Evolutionary conservation across 2,329 filamentous ascomycete species (phyloP).

Genomic region (Hypoxylon sp.): DNA sequence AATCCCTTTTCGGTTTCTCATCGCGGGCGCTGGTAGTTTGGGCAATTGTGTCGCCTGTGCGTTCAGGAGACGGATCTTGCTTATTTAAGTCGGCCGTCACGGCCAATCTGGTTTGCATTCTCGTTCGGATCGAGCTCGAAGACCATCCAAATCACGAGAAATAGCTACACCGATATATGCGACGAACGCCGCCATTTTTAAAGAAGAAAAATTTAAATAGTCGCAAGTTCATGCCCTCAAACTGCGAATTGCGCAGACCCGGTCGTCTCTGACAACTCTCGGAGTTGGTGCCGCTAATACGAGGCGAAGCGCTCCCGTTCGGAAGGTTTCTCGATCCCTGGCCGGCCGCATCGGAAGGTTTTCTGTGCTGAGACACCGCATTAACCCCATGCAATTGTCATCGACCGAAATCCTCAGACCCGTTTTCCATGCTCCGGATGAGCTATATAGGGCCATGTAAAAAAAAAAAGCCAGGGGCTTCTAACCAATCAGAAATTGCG

Average conservation of each 20-base stretch:
- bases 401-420: slow-evolving; percentile 10
- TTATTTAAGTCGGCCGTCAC: slow-evolving; percentile 3
- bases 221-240: not conserved
- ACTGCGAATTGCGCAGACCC: not conserved
- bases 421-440: not conserved
- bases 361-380: slow-evolving; percentile 11
- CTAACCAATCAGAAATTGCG: slow-evolving; percentile 7
- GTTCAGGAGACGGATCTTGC: not conserved
- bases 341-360: slow-evolving; percentile 28
- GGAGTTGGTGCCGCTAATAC: slow-evolving; percentile 16
- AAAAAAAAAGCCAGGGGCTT: slow-evolving; percentile 10
- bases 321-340: slow-evolving; percentile 28
- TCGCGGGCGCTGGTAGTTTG: not conserved
- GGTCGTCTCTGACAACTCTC: slow-evolving; percentile 11
- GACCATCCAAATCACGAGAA: not conserved
- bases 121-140: slow-evolving; percentile 12
- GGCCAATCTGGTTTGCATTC: slow-evolving; percentile 16
- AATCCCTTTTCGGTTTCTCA: slow-evolving; percentile 16
- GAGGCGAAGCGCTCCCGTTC: slow-evolving; percentile 23
- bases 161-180: not conserved
- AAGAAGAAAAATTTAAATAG: slow-evolving; percentile 13
- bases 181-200: slow-evolving; percentile 8
- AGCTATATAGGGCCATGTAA: not conserved
- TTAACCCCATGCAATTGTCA: slow-evolving; percentile 1
- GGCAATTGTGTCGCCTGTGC: not conserved